Base-by-base conservation (phyloP, 495 filamentous ascomycete species). In the Darksidea phi region DNA sequence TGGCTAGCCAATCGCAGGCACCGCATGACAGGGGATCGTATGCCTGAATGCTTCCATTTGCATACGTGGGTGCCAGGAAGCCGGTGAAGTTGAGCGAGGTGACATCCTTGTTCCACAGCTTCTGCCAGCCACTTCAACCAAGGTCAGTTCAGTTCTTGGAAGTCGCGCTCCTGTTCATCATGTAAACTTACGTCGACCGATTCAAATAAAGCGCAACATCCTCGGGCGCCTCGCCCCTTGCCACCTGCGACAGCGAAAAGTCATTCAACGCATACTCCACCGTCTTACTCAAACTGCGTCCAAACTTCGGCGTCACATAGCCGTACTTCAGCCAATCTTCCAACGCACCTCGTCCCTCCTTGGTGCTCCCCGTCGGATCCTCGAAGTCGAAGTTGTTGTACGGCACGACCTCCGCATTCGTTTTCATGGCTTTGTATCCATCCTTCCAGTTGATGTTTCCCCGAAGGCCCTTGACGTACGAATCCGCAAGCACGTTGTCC, bases 61-160 rank as follows among this genome's bases (percentile, higher is more conserved):
- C 36, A 2, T 59, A 43, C 5, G 56, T 49, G 13, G 70, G 70
- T 2, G 61, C 60, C 20, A 70, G 38, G 56, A 70, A 72, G 20
- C 70, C 70, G 13, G 56, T 68, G 53, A 68, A 72, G 49, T 54
- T 51, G 24, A 47, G 45, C 3, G 34, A 47, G 13, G 48, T 55
- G 20, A 58, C 45, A 20, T 68, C 43, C 38, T 51, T 36, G 38
- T 48, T 38, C 67, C 67, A 72, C 25, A 46, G 46, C 34, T 66
- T 67, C 43, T 66, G 67, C 70, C 70, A 72, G 6, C 63, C 32
- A 1, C 52, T 51, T 0, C 84, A 86, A 1, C 87, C 80, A 51
- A 87, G 72, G 61, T 89, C 89, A 57, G 80, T 86, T 5, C 71
- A 24, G 6, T 32, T 32, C 28, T 32, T 10, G 28, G 28, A 32